A percentile compares a stretch with the other conserved stretches of the same genome.
Conservation (phyloP, 2,329 filamentous ascomycete species). For the Xylaria sp. region DNA sequence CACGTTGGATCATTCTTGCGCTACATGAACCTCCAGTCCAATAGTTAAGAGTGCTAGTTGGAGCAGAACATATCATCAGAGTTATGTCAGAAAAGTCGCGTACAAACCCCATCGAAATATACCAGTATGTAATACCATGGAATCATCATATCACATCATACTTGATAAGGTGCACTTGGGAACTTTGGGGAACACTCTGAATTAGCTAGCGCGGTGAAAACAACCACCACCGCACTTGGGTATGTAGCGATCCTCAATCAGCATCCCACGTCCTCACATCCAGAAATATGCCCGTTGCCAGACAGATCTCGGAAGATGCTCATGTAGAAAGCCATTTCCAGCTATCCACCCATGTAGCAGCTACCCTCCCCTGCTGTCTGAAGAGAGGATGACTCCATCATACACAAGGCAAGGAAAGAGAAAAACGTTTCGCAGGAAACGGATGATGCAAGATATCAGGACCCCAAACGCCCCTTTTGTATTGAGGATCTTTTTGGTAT, state of each 20-base stretch:
- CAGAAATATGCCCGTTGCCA: conserved; percentile 27
- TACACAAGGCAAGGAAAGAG: conserved; percentile 50
- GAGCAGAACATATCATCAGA: background rate
- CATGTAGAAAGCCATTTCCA: conserved; percentile 61
- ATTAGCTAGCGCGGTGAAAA: conserved; percentile 62
- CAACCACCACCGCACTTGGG: conserved; percentile 54
- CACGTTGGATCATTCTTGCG: too few relatives aligned
- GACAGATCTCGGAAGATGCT: conserved; percentile 51
- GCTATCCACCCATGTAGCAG: conserved; percentile 60
- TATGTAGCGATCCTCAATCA: conserved; percentile 67
- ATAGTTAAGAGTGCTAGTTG: too few relatives aligned
- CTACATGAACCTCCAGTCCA: too few relatives aligned
- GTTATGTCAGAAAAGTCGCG: background rate
- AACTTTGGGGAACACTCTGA: conserved; percentile 56
- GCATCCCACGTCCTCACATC: conserved; percentile 65
- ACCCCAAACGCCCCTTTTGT: conserved; percentile 72
- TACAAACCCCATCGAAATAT: background rate
- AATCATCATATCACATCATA: conserved; percentile 4
- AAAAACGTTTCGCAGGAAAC: conserved; percentile 49
- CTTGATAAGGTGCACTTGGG: background rate
- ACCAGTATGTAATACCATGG: background rate
- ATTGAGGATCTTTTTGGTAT: conserved; percentile 60
- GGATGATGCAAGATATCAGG: conserved; percentile 81
- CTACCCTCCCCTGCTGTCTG: conserved; percentile 36
- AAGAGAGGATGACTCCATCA: conserved; percentile 46